Percentiles rank a stretch among this genome's conserved stretches.
Evolutionary conservation across 2,329 filamentous ascomycete genomes (phyloP).

Genomic region (Alternaria sp.): DNA sequence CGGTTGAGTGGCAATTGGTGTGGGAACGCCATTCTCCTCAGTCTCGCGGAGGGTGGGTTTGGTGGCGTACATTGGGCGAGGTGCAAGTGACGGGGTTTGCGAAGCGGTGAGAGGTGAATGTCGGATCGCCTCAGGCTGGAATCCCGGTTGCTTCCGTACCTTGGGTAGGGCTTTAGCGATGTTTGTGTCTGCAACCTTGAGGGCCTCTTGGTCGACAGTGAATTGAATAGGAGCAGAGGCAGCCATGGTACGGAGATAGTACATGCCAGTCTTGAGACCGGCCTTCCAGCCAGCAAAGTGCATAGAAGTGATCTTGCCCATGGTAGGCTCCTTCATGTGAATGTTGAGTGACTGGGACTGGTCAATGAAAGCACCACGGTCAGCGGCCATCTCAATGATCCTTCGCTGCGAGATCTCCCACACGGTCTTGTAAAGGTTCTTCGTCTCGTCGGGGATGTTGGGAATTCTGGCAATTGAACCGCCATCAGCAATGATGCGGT

Average conservation of each 20-base stretch:
- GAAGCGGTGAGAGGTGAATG: conserved; percentile 50
- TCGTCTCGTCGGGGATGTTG: conserved; percentile 95
- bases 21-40: conserved; percentile 69
- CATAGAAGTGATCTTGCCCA: conserved; percentile 99
- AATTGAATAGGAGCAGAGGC: conserved; percentile 98
- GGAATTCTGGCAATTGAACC: conserved; percentile 97
- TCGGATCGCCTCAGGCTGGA: conserved; percentile 26
- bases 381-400: conserved; percentile 96
- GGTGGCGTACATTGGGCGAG: conserved; percentile 71
- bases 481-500: conserved; percentile 97
- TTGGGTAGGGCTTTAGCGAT: conserved; percentile 68
- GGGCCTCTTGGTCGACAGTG: conserved; percentile 95
- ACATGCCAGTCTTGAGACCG: conserved; percentile 99
- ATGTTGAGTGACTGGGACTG: conserved; percentile 99
- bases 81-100: conserved; percentile 65
- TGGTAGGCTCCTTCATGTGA: conserved; percentile 98
- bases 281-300: conserved; percentile 99
- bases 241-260: conserved; percentile 98
- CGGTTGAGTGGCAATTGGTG: conserved; percentile 72
- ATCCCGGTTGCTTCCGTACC: conserved; percentile 69
- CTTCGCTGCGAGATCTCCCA: conserved; percentile 98
- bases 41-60: conserved; percentile 55
- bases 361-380: conserved; percentile 98
- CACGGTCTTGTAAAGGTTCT: conserved; percentile 98
- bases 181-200: conserved; percentile 85